phyloP scores from a whole-genome alignment of 176 grass and related monocot genomes.

The Microstegium vimineum region DNA sequence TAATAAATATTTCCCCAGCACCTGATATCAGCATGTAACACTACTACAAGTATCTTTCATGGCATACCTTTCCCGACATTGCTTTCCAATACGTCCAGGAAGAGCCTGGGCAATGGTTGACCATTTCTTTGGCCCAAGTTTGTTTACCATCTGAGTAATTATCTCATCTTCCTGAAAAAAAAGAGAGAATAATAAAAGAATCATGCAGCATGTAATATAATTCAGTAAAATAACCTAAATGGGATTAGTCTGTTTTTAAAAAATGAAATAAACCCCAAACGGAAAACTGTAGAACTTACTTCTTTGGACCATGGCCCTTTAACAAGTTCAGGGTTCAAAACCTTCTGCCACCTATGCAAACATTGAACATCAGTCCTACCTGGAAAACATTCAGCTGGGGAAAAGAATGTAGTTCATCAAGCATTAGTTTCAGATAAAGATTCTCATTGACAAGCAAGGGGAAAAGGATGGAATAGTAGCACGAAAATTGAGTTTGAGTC shows the following conservation, averaged over 20 bases:
- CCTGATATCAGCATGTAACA: background rate
- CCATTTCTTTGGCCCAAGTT: conserved; percentile 85
- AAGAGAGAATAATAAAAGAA: background rate
- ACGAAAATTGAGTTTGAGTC: background rate
- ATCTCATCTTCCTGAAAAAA: conserved; percentile 82
- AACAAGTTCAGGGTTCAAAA: conserved; percentile 84
- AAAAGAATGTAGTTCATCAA: conserved; percentile 22
- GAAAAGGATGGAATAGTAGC: background rate
- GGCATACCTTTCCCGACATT: conserved; percentile 86
- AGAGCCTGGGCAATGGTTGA: conserved; percentile 84
- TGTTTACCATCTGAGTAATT: conserved; percentile 80
- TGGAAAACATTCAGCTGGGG: conserved; percentile 82
- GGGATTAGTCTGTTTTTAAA: background rate
- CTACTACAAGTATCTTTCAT: conserved; percentile 10
- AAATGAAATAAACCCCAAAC: background rate
- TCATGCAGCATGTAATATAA: conserved; percentile 10
- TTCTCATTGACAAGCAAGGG: background rate
- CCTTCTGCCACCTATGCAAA: conserved; percentile 93
- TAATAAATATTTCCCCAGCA: background rate
- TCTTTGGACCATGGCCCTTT: conserved; percentile 98
- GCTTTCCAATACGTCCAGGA: conserved; percentile 91
- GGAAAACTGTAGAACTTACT: conserved; percentile 36
- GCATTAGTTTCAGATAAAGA: conserved; percentile 3
- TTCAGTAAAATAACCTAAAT: conserved; percentile 16
- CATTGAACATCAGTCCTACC: conserved; percentile 91